Base-by-base conservation (phyloP, 805 yeast species). In the Candida glaebosa region DNA sequence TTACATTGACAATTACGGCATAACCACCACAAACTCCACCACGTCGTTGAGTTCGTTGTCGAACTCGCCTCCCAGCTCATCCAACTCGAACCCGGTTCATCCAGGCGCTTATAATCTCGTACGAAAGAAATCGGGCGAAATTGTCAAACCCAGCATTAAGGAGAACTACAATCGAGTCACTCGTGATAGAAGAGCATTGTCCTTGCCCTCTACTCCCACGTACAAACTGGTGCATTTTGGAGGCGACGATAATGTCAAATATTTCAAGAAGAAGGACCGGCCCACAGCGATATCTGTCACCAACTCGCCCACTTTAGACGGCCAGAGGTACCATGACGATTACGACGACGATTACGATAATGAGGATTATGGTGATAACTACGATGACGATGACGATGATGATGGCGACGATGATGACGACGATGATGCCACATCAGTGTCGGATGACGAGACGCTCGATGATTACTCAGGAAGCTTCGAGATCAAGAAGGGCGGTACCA, bases 91-190 rank as follows among this genome's bases (percentile, higher is more conserved):
- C n/a, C 25, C 33, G 6, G 39, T 17, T 33, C 16, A 25, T 5
- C 37, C 43, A 9, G 43, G 45, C 12, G 49, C 42, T n/a, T 52
- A 59, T 42, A 54, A 51, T 39, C 62, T 86, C 40, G 76, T 87
- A 3, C 79, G 95, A 37, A 90, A 89, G 60, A 89, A 89, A 60
- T 79, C 88, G 1, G 96, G 96, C n/a, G 96, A 88, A 56, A 66
- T 85, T 34, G 84, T 87, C 34, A 86, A 86, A 56, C 79, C 90
- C 2, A 82, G 87, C 10, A 68, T 87, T 42, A 84, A 82, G 54
- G 68, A 75, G 18, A 67, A 72, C 46, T 22, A 41, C 2, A 28
- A 37, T 6, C 34, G 58, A 67, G 52, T 74, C 8, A 57, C 64
- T 47, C 57, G 66, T 33, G 46, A 47, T 37, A 50, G 54, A 24